These are phyloP conservation scores for Neobulgaria alba DNA, from an alignment of 2,329 filamentous ascomycete genomes.

Conservation along the genomic window DNA sequence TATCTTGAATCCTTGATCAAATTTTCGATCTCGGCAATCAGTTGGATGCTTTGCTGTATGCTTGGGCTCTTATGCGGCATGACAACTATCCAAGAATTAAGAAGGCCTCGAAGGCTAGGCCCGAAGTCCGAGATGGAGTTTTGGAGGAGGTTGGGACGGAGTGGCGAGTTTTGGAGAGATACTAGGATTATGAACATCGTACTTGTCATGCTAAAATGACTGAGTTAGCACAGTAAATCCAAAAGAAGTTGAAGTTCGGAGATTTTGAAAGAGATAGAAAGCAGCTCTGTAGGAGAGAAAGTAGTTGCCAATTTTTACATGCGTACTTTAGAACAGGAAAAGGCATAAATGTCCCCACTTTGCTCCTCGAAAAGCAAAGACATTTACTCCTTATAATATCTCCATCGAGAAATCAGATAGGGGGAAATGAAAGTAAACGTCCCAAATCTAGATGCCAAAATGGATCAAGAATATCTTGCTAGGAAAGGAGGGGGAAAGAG, in stretches of 20 bases:
- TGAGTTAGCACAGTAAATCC: background rate
- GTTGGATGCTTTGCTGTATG: constrained; percentile 37
- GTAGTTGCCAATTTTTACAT: too few species aligned
- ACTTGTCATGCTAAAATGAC: constrained; percentile 11
- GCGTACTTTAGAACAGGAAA: too few species aligned
- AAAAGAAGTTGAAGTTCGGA: background rate
- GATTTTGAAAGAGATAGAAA: background rate
- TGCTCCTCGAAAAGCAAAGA: too few species aligned
- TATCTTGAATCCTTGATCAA: constrained; percentile 28
- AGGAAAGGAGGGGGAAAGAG: too few species aligned
- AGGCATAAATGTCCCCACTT: too few species aligned
- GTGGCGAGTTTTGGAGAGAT: constrained; percentile 9
- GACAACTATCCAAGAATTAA: constrained; percentile 12
- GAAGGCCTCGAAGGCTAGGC: constrained; percentile 8
- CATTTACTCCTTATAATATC: too few species aligned
- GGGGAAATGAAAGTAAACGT: too few species aligned
- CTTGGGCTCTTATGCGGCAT: constrained; percentile 30
- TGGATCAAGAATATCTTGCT: too few species aligned
- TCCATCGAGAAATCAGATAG: too few species aligned
- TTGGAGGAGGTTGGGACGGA: constrained; percentile 9
- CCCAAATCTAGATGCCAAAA: too few species aligned
- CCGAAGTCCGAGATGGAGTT: constrained; percentile 14
- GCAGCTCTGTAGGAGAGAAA: too few species aligned
- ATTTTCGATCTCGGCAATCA: constrained; percentile 37
- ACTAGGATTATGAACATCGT: constrained; percentile 19